Percentiles rank a stretch among this genome's conserved stretches.
Conservation (phyloP, 108 stramenopile genomes). For the Asterionellopsis glacialis region DNA sequence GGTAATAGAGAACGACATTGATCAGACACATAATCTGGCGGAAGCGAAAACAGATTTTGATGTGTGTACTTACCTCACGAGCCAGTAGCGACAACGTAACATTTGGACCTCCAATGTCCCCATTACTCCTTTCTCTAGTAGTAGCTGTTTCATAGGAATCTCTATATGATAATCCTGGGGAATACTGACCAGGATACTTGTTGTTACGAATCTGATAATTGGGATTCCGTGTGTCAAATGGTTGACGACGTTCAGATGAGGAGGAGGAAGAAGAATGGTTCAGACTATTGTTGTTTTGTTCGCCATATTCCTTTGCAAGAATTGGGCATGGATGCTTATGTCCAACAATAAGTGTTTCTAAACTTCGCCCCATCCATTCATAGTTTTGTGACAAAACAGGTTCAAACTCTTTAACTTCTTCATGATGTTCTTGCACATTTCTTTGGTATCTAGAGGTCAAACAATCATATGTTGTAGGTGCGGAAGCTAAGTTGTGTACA, state of each 20-base stretch:
- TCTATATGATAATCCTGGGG: too few species aligned
- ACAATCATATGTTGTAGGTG: too few species aligned
- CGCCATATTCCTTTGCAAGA: conserved; percentile 1
- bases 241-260: neutral
- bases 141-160: too few species aligned
- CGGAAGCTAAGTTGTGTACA: too few species aligned
- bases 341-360: conserved; percentile 47
- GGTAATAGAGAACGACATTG: neutral
- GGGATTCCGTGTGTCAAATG: too few species aligned
- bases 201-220: too few species aligned
- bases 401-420: too few species aligned
- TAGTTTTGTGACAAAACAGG: conserved; percentile 1
- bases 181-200: too few species aligned
- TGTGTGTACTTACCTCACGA: neutral
- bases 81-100: conserved; percentile 36
- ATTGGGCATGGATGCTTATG: conserved; percentile 23
- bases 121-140: neutral
- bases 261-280: neutral
- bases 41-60: too few species aligned
- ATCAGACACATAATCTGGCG: neutral
- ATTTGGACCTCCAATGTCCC: conserved; percentile 30
- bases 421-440: too few species aligned
- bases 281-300: neutral
- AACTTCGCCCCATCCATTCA: conserved; percentile 54
- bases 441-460: too few species aligned